These are phyloP conservation scores for Albugo laibachii DNA, from an alignment of 352 stramenopile species.

Conservation along the genomic window DNA sequence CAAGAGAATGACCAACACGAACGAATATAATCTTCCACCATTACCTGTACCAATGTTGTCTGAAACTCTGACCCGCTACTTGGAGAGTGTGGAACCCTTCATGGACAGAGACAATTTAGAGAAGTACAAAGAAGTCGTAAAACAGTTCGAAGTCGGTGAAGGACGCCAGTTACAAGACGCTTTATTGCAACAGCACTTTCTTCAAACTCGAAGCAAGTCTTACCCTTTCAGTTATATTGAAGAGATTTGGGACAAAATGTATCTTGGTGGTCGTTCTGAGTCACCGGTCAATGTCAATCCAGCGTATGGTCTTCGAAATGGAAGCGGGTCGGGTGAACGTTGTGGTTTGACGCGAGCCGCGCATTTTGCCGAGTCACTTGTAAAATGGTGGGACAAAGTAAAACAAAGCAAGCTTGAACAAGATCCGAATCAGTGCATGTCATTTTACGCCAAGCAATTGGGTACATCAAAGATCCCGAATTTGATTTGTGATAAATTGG, in stretches of 20 bases:
- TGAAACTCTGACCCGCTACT: constrained; percentile 78
- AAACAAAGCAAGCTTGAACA: constrained; percentile 74
- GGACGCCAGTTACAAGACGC: constrained; percentile 36
- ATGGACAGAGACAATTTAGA: constrained; percentile 36
- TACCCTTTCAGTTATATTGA: constrained; percentile 90
- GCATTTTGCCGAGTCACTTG: constrained; percentile 56
- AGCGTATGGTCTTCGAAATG: constrained; percentile 61
- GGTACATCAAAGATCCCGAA: constrained; percentile 69
- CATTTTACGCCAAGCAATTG: constrained; percentile 70
- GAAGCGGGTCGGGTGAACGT: neutral
- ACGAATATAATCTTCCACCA: constrained; percentile 54
- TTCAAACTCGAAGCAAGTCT: constrained; percentile 48
- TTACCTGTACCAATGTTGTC: constrained; percentile 79
- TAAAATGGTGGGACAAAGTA: constrained; percentile 81
- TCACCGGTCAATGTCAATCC: constrained; percentile 84
- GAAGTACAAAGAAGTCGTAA: constrained; percentile 37
- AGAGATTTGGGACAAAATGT: constrained; percentile 82
- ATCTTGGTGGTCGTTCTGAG: constrained; percentile 75
- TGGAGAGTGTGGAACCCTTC: constrained; percentile 60
- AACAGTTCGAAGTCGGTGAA: constrained; percentile 28
- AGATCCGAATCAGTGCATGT: constrained; percentile 83
- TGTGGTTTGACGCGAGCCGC: constrained; percentile 39
- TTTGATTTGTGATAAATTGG: constrained; percentile 45
- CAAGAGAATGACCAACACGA: constrained; percentile 48
- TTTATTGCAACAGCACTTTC: constrained; percentile 47